Percentiles rank a stretch among this genome's conserved stretches.
phyloP scores from a whole-genome alignment of 1,139 yeast genomes.

The Eremothecium gossypii region DNA sequence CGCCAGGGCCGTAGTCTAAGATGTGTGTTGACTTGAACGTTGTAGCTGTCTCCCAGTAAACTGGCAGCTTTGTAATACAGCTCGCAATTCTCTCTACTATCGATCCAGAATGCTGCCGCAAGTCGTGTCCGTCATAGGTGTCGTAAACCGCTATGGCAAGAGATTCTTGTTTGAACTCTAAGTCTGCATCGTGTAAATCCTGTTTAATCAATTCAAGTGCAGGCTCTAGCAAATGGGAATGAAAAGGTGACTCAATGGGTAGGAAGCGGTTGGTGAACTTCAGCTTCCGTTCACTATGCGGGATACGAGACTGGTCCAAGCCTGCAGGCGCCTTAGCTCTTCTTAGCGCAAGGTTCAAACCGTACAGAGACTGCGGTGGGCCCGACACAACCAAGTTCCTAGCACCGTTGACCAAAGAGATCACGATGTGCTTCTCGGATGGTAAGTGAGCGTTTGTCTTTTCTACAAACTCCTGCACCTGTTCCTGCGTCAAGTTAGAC shows the following conservation, averaged over 20 bases:
- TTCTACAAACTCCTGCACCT: constrained; percentile 70
- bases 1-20: constrained; percentile 98
- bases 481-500: constrained; percentile 72
- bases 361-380: constrained; percentile 97
- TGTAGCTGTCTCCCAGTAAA: constrained; percentile 91
- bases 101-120: constrained; percentile 46
- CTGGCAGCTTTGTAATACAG: constrained; percentile 82
- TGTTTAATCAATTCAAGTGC: constrained; percentile 59
- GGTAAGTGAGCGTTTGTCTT: constrained; percentile 93
- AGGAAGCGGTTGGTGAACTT: constrained; percentile 88
- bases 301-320: constrained; percentile 89
- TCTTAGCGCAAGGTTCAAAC: constrained; percentile 85
- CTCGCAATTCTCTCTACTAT: constrained; percentile 59
- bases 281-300: constrained; percentile 85
- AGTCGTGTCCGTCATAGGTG: constrained; percentile 76
- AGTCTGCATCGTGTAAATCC: constrained; percentile 52
- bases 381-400: constrained; percentile 93
- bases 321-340: constrained; percentile 93
- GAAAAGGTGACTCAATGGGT: constrained; percentile 96
- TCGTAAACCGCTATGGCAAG: constrained; percentile 84
- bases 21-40: constrained; percentile 74
- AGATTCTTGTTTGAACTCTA: constrained; percentile 46
- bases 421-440: constrained; percentile 77
- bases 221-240: constrained; percentile 69
- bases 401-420: constrained; percentile 90